Conservation (phyloP, 1,284 basidiomycete species). For the Austroboletus olivaceoglutinosus region DNA sequence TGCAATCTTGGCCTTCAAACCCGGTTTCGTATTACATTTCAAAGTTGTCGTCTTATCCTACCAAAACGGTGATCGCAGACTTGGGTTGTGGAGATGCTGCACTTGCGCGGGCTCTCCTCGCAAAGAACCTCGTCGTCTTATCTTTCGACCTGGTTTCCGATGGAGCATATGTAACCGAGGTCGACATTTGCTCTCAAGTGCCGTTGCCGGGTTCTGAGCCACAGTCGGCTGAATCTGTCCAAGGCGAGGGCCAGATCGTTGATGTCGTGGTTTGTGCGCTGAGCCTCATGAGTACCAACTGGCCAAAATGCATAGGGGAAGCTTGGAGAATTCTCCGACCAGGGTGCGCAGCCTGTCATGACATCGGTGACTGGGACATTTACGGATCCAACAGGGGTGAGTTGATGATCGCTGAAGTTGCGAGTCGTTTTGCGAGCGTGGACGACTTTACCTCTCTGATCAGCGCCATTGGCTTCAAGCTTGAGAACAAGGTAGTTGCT, state of each 20-base stretch:
- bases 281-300: constrained; percentile 97
- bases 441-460: constrained; percentile 78
- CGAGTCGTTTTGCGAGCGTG: constrained; percentile 77
- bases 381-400: constrained; percentile 59
- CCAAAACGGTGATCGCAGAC: constrained; percentile 81
- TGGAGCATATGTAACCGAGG: constrained; percentile 69
- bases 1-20: constrained; percentile 87
- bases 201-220: constrained; percentile 81
- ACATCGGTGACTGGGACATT: constrained; percentile 7
- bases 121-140: constrained; percentile 68
- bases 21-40: constrained; percentile 79
- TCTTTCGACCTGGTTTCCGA: constrained; percentile 84
- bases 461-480: constrained; percentile 75
- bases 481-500: constrained; percentile 65
- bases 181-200: constrained; percentile 71
- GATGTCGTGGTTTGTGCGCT: constrained; percentile 94
- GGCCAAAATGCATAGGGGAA: constrained; percentile 88
- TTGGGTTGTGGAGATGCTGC: constrained; percentile 95
- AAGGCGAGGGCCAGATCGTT: constrained; percentile 69
- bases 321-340: constrained; percentile 82
- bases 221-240: constrained; percentile 38
- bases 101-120: constrained; percentile 72
- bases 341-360: constrained; percentile 54
- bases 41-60: constrained; percentile 56
- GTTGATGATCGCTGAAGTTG: constrained; percentile 94